A percentile compares a stretch with the other conserved stretches of the same genome.
phyloP scores from a whole-genome alignment of 768 basidiomycete species.

The Suillus alpinus region DNA sequence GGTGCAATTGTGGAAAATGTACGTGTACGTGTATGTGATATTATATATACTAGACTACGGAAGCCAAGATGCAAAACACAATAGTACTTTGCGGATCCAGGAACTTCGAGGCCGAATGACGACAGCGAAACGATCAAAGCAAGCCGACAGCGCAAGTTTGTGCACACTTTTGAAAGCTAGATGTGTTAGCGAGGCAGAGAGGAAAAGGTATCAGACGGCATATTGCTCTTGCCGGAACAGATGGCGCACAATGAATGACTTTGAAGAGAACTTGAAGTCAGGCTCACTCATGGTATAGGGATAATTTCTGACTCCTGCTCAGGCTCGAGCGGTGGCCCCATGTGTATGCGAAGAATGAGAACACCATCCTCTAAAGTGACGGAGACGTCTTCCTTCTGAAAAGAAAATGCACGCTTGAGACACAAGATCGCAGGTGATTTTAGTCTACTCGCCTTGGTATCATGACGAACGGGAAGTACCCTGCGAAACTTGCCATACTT shows the following conservation, averaged over 20 bases:
- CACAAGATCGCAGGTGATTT: not conserved
- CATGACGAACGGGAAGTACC: constrained; percentile 51
- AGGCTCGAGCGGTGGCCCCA: constrained; percentile 41
- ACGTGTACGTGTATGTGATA: not conserved
- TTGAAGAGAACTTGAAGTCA: constrained; percentile 3
- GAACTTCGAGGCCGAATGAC: not conserved
- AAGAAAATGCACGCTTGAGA: constrained; percentile 4
- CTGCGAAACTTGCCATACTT: constrained; percentile 50
- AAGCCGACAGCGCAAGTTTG: not conserved
- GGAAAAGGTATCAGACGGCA: not conserved
- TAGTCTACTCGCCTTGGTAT: constrained; percentile 50
- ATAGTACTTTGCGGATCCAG: not conserved
- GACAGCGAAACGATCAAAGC: not conserved
- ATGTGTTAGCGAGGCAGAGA: constrained; percentile 1
- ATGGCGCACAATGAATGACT: not conserved
- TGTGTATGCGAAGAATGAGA: constrained; percentile 52
- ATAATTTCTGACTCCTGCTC: constrained; percentile 49
- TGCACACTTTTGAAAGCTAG: constrained; percentile 2
- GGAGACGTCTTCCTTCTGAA: constrained; percentile 51
- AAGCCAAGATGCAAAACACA: not conserved
- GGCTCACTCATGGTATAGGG: constrained; percentile 41
- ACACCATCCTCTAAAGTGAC: constrained; percentile 61
- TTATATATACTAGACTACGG: not conserved
- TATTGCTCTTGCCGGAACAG: constrained; percentile 3
- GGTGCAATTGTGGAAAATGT: not conserved